Conservation (phyloP, 78 protist genomes). For the Dictyostelium purpureum region DNA sequence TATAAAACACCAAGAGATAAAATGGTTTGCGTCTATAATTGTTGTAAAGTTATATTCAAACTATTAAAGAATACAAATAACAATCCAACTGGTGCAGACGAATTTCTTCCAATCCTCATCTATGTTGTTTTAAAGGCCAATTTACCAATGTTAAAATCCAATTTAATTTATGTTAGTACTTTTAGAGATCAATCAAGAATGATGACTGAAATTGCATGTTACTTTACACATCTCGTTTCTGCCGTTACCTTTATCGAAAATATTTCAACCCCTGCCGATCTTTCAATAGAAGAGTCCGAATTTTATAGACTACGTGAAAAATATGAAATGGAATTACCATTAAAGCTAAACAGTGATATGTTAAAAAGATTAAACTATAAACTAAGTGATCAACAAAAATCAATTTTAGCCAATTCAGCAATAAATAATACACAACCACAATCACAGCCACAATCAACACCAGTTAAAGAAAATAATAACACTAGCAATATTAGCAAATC, state of each 20-base stretch:
- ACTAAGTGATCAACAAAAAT: too few relatives aligned
- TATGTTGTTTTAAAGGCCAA: slow-evolving; percentile 85
- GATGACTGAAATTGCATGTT: slow-evolving; percentile 76
- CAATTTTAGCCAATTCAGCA: background rate
- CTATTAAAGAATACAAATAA: slow-evolving; percentile 15
- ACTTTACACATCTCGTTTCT: slow-evolving; percentile 82
- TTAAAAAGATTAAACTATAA: slow-evolving; percentile 48
- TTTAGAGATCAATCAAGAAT: slow-evolving; percentile 69
- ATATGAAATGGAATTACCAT: slow-evolving; percentile 46
- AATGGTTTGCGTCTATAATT: slow-evolving; percentile 86
- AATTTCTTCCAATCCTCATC: slow-evolving; percentile 88
- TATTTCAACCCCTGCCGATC: background rate
- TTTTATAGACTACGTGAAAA: slow-evolving; percentile 30
- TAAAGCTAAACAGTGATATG: slow-evolving; percentile 28
- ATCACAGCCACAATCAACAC: background rate
- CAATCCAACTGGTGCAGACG: slow-evolving; percentile 89
- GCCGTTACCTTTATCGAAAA: slow-evolving; percentile 76
- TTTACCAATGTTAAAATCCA: slow-evolving; percentile 79
- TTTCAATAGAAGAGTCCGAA: slow-evolving; percentile 32
- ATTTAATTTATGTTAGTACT: slow-evolving; percentile 67
- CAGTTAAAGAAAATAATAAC: background rate
- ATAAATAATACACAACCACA: background rate
- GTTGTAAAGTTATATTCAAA: slow-evolving; percentile 83
- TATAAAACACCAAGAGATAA: slow-evolving; percentile 91
- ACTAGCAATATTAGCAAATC: background rate